Base-by-base conservation (phyloP, 331 rosid species). In the Malus hybrid region DNA sequence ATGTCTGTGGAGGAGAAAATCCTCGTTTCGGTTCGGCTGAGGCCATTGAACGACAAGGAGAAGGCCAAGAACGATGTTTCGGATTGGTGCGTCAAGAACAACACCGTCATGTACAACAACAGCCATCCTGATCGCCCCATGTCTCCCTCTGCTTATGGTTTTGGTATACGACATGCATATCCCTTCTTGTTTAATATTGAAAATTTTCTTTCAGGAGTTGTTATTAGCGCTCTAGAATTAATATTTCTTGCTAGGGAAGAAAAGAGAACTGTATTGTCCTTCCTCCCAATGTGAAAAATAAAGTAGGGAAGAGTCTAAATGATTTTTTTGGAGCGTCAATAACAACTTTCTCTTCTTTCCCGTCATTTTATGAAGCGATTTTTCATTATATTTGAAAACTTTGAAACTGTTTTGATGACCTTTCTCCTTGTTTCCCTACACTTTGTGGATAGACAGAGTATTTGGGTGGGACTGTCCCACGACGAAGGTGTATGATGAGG, bases 1-100 rank as follows among this genome's bases (percentile, higher is more conserved):
- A 32, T 32, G 55, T 8, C 56, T 19, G 48, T 27, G 54, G 93
- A 86, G 52, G 97, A 93, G 91, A 89, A 70, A 33, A 84, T 93
- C 57, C 76, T 85, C 31, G 97, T 89, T 71, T 84, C 96, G 4
- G 85, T 93, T 52, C 79, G 98, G 77, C 80, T 93, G 67, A 89
- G 96, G 56, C 97, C 98, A 32, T 72, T 89, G 88, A 91, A 86
- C 71, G 89, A 81, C 8, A 90, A 27, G 62, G 97, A 89, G 59
- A 70, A 24, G 36, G 46, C 80, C 9, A 84, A 80, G 74, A 79
- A 76, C 44, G 96, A 91, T 59, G 83, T 65, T 0, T 80, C 87
- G 0, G 92, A 89, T 7, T 93, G 92, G 97, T 87, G 83, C 68
- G 88, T 88, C 79, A 4, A 73, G 76, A 56, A 63, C 10, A 84